Conservation (phyloP, 2,329 filamentous ascomycete genomes). For the Cytospora chrysosperma region DNA sequence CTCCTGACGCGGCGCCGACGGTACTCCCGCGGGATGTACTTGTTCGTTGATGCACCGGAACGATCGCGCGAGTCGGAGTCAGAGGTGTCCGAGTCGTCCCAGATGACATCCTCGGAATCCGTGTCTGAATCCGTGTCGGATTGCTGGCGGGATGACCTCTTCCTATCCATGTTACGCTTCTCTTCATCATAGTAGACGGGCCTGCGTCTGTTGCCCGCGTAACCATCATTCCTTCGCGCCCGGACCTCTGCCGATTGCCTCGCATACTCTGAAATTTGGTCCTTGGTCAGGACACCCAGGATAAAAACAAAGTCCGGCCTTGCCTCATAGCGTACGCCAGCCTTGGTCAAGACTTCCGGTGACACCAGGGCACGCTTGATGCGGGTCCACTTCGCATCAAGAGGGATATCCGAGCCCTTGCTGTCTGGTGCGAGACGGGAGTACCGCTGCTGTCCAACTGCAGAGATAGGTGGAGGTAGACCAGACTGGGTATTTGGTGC, state of each 20-base stretch:
- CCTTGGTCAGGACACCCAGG: slow-evolving; percentile 52
- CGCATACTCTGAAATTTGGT: slow-evolving; percentile 53
- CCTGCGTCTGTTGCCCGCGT: slow-evolving; percentile 14
- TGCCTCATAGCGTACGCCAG: slow-evolving; percentile 59
- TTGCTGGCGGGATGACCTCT: slow-evolving; percentile 20
- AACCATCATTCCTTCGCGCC: slow-evolving; percentile 35
- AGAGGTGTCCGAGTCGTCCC: slow-evolving; percentile 33
- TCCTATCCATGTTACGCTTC: slow-evolving; percentile 2
- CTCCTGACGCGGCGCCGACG: slow-evolving; percentile 26
- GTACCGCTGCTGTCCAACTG: slow-evolving; percentile 28
- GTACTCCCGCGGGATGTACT: slow-evolving; percentile 23
- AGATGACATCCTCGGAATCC: slow-evolving; percentile 29
- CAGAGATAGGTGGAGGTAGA: slow-evolving; percentile 25
- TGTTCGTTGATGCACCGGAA: slow-evolving; percentile 22
- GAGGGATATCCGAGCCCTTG: slow-evolving; percentile 54
- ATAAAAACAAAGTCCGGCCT: slow-evolving; percentile 60
- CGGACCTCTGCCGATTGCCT: slow-evolving; percentile 49
- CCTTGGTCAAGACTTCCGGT: slow-evolving; percentile 55
- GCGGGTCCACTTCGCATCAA: slow-evolving; percentile 60
- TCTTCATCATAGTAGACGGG: slow-evolving; percentile 10
- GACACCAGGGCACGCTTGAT: slow-evolving; percentile 56
- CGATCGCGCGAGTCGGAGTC: slow-evolving; percentile 26
- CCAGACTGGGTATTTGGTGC: slow-evolving; percentile 28
- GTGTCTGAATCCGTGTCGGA: slow-evolving; percentile 26
- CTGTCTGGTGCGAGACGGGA: slow-evolving; percentile 54